Conservation (phyloP, 2,329 filamentous ascomycete genomes). For the Metarhizium album region DNA sequence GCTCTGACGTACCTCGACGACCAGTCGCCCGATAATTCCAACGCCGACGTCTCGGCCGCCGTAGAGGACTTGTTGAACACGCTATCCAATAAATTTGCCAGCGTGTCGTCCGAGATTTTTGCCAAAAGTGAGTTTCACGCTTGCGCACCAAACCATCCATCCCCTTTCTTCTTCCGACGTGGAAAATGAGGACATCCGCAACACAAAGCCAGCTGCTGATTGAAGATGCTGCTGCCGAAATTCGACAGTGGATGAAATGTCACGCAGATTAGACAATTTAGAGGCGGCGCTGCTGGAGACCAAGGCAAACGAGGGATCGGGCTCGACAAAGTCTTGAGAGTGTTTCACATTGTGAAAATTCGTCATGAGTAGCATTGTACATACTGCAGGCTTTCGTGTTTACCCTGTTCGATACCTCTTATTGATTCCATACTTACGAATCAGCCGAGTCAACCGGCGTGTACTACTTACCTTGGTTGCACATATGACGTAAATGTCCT, state of each 20-base stretch:
- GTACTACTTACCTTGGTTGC: not conserved
- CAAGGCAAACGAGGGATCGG: constrained; percentile 32
- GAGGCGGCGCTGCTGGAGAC: constrained; percentile 59
- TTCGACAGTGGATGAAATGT: constrained; percentile 82
- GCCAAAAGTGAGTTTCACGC: constrained; percentile 62
- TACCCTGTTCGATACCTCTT: not conserved
- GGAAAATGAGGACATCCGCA: not conserved
- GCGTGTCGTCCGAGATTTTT: constrained; percentile 77
- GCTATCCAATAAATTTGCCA: constrained; percentile 74
- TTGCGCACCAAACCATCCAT: not conserved
- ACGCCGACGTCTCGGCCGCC: constrained; percentile 60
- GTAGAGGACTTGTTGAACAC: constrained; percentile 82
- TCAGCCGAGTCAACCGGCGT: not conserved
- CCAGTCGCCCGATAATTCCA: constrained; percentile 32
- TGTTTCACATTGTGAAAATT: not conserved
- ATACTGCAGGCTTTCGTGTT: not conserved
- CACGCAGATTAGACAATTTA: constrained; percentile 69
- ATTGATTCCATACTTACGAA: not conserved
- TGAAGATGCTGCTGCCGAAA: not conserved
- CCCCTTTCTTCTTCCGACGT: not conserved
- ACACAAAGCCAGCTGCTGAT: not conserved
- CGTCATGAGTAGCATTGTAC: not conserved
- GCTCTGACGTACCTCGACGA: not conserved
- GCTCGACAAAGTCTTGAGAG: constrained; percentile 24
- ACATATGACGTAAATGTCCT: not conserved